A percentile compares a stretch with the other conserved stretches of the same genome.
Evolutionary conservation across 805 yeast species (phyloP).

Genomic region (Hanseniaspora jakobsenii): DNA sequence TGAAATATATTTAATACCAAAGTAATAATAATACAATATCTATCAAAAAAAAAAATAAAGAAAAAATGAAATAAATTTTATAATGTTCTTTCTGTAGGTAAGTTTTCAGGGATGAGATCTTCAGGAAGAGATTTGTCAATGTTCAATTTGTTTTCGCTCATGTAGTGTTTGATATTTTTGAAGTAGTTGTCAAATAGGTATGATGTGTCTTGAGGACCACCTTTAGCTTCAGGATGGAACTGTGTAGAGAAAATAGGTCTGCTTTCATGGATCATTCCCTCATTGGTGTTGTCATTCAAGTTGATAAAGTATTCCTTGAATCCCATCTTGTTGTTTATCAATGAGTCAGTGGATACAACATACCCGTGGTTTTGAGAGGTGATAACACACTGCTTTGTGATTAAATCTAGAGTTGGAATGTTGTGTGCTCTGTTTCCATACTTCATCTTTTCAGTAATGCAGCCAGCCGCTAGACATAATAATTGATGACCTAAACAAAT

Average conservation of each 20-base stretch:
- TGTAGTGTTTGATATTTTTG: slow-evolving; percentile 50
- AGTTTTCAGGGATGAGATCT: slow-evolving; percentile 20
- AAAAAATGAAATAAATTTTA: background rate
- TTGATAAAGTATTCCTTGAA: slow-evolving; percentile 85
- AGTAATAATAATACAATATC: no score
- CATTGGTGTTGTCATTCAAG: slow-evolving; percentile 90
- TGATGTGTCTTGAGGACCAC: slow-evolving; percentile 93
- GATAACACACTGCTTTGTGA: slow-evolving; percentile 89
- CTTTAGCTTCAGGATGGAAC: slow-evolving; percentile 98
- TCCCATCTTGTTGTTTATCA: slow-evolving; percentile 42
- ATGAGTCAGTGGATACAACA: slow-evolving; percentile 77
- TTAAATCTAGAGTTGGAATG: slow-evolving; percentile 84
- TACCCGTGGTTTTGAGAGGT: slow-evolving; percentile 98
- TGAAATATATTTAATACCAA: no score
- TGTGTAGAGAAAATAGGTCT: slow-evolving; percentile 93
- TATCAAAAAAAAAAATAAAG: no score
- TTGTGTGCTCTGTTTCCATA: slow-evolving; percentile 99
- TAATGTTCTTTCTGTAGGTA: slow-evolving; percentile 27
- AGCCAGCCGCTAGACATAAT: slow-evolving; percentile 89
- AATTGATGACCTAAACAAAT: slow-evolving; percentile 97
- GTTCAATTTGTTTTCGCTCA: slow-evolving; percentile 26
- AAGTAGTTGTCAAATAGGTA: slow-evolving; percentile 86
- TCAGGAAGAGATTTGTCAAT: slow-evolving; percentile 22
- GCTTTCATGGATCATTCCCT: slow-evolving; percentile 83
- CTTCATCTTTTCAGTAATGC: slow-evolving; percentile 80